Evolutionary conservation across 495 filamentous ascomycete genomes (phyloP).

Genomic region (Filosporella fistucella): DNA sequence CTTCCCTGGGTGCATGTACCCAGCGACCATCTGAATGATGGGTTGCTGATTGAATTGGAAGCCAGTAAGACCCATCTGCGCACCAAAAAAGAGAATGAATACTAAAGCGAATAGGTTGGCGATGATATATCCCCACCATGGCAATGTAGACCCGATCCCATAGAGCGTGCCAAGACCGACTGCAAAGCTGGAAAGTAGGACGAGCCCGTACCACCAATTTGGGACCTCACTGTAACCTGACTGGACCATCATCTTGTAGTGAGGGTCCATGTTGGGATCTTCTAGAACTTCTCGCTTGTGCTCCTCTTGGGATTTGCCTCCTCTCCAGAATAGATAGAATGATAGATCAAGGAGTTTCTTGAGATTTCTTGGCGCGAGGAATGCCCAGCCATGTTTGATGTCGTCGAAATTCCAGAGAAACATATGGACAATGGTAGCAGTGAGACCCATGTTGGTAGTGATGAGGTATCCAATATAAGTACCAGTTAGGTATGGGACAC

Average conservation of each 20-base stretch:
- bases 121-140: conserved; percentile 52
- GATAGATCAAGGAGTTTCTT: conserved; percentile 14
- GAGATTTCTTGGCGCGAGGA: conserved; percentile 15
- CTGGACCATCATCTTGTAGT: conserved; percentile 42
- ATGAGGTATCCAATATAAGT: conserved; percentile 36
- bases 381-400: conserved; percentile 17
- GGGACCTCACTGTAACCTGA: conserved; percentile 47
- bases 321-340: conserved; percentile 30
- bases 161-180: conserved; percentile 43
- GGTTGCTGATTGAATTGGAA: conserved; percentile 29
- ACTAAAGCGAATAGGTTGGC: conserved; percentile 33
- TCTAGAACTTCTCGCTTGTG: conserved; percentile 3
- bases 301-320: conserved; percentile 4
- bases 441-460: conserved; percentile 36
- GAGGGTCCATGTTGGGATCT: conserved; percentile 32
- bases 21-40: conserved; percentile 32
- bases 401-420: conserved; percentile 12
- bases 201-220: conserved; percentile 46
- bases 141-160: conserved; percentile 43
- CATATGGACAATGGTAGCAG: conserved; percentile 34
- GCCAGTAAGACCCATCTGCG: conserved; percentile 33
- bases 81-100: conserved; percentile 32
- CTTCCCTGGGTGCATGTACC: conserved; percentile 37
- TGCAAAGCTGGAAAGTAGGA: conserved; percentile 41
- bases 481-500: conserved; percentile 37